phyloP scores from a whole-genome alignment of 441 rosid genomes.

The Raphanus hybrid region DNA sequence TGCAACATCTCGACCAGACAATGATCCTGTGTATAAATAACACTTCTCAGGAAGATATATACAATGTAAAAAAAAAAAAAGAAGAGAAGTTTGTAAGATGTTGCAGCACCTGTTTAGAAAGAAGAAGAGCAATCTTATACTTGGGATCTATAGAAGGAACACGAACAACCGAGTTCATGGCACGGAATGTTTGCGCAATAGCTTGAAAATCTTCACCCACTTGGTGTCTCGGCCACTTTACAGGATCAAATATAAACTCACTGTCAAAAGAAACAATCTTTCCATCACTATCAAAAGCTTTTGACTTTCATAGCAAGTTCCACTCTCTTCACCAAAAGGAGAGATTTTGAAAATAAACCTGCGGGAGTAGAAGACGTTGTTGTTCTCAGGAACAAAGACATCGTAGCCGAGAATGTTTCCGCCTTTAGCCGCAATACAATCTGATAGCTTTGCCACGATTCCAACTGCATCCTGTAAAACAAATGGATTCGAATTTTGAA shows the following conservation, averaged over 20 bases:
- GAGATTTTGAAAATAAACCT: too few species aligned
- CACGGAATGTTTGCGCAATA: constrained; percentile 61
- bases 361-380: constrained; percentile 82
- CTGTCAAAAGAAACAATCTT: constrained; percentile 45
- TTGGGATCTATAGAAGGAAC: constrained; percentile 85
- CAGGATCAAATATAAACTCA: constrained; percentile 80
- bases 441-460: constrained; percentile 86
- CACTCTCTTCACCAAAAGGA: too few species aligned
- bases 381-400: constrained; percentile 83
- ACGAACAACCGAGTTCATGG: constrained; percentile 72
- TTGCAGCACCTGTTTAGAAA: constrained; percentile 73
- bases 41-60: constrained; percentile 9
- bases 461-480: constrained; percentile 68
- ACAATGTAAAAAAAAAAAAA: not conserved
- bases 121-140: constrained; percentile 81
- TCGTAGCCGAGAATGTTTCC: constrained; percentile 92
- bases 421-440: constrained; percentile 87
- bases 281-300: constrained; percentile 18
- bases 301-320: not conserved
- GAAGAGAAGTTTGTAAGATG: not conserved
- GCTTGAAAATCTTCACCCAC: constrained; percentile 73
- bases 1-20: constrained; percentile 90
- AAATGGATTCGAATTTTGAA: not conserved
- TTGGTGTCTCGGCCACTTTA: constrained; percentile 78
- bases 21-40: constrained; percentile 61